Base-by-base conservation (phyloP, 352 stramenopile genomes). In the Blastocystis sp. region DNA sequence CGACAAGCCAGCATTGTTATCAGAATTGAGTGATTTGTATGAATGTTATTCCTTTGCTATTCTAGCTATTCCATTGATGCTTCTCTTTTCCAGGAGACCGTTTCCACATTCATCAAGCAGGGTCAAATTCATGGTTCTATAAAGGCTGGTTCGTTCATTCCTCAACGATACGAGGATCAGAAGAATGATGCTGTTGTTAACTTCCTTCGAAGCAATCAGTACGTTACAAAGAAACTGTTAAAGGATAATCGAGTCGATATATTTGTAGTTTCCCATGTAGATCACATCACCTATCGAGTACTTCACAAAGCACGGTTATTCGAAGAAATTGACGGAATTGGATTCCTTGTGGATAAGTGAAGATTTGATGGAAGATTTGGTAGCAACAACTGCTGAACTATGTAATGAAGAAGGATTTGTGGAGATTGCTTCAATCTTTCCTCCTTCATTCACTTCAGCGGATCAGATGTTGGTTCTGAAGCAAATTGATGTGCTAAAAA, bases 381-480 rank as follows among this genome's bases (percentile, higher is more conserved):
- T 21, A 3, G 14, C 42, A 24, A 80, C 67, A 27, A 39, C 51
- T 16, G 37, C 67, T 9, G 67, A 80, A 24, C 61, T 80, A 5
- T 49, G 35, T 37, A 80, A 80, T 37, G 67, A 80, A 49, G 67
- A 80, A n/a, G 67, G 67, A 14, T 80, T 43, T 24, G 43, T 61
- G 39, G 67, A 80, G 49, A 12, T 80, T 29, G 6, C 67, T 14
- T 63, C 46, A 14, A 19, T 80, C 11, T 37, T 80, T 4, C 67
- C 67, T 27, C 11, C 67, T 7, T 24, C 35, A 3, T 63, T 80
- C n/a, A 80, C 42, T 5, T 16, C 35, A 5, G 43, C 24, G 4
- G 67, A 80, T 37, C 43, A 58, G 6, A 3, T 6, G 3, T 19
- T n/a, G 12, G 67, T 80, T 1, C 21, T 80, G 14, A 21, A 19